Evolutionary conservation across 169 alveolate genomes (phyloP).

Genomic region (Eimeria zaria): DNA sequence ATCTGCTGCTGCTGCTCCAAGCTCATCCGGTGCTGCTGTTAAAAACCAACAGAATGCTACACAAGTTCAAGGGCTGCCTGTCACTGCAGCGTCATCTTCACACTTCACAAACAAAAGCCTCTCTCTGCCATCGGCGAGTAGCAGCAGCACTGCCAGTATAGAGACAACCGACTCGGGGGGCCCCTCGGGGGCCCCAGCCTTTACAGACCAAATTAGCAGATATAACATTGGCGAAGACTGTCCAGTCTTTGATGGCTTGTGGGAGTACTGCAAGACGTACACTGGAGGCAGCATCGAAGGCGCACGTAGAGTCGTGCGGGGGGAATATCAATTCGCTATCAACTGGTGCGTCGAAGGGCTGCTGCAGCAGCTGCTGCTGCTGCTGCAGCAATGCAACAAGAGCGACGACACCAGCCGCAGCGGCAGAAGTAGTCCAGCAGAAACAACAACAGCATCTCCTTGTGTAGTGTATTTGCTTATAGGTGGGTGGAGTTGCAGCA

Average conservation of each 20-base stretch:
- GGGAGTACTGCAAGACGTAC: conserved; percentile 91
- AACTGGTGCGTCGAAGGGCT: conserved; percentile 89
- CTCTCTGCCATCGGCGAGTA: neutral
- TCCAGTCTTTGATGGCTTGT: conserved; percentile 98
- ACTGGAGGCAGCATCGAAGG: conserved; percentile 91
- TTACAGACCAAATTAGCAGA: conserved; percentile 18
- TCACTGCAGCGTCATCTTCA: conserved; percentile 11
- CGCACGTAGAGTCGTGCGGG: conserved; percentile 96
- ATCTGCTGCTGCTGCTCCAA: neutral
- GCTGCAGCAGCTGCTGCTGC: neutral
- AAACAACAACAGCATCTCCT: too few relatives aligned
- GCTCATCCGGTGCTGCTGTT: neutral
- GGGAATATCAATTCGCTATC: conserved; percentile 97
- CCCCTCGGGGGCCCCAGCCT: conserved; percentile 35
- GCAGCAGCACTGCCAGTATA: neutral
- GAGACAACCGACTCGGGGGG: neutral
- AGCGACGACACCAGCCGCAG: too few relatives aligned
- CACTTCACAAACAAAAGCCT: neutral
- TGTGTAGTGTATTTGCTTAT: neutral
- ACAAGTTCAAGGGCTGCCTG: conserved; percentile 7
- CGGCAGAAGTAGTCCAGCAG: too few relatives aligned
- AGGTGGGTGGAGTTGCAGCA: too few relatives aligned
- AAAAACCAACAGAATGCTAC: neutral
- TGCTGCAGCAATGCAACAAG: neutral
- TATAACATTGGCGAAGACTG: conserved; percentile 94